phyloP scores from a whole-genome alignment of 1,139 yeast species.

The Pichia sp. region DNA sequence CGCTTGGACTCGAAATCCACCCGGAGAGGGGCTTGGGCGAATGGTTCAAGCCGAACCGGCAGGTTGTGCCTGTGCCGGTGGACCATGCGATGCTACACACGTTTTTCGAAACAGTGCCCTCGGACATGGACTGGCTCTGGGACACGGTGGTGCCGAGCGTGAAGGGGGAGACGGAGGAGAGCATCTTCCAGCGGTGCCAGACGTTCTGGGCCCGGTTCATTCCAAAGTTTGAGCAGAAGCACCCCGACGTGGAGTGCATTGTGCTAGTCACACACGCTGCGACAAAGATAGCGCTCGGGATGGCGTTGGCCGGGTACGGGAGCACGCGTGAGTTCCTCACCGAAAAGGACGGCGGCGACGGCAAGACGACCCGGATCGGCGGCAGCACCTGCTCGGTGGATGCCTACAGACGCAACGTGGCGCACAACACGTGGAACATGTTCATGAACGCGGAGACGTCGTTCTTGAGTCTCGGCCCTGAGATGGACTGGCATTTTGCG shows the following conservation, averaged over 20 bases:
- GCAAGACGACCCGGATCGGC: conserved; percentile 43
- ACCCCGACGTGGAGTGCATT: conserved; percentile 43
- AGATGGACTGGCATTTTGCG: conserved; percentile 58
- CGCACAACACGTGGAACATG: conserved; percentile 38
- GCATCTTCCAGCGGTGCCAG: conserved; percentile 43
- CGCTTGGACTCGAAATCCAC: conserved; percentile 39
- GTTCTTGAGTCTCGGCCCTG: conserved; percentile 49
- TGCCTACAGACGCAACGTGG: conserved; percentile 30
- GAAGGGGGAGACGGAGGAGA: conserved; percentile 47
- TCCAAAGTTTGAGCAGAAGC: conserved; percentile 41
- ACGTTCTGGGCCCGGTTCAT: conserved; percentile 46
- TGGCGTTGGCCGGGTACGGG: conserved; percentile 42
- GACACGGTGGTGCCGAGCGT: conserved; percentile 45
- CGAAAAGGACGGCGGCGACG: conserved; percentile 39
- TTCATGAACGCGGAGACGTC: conserved; percentile 48
- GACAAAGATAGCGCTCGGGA: conserved; percentile 55
- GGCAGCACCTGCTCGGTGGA: conserved; percentile 60
- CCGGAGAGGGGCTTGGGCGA: conserved; percentile 59
- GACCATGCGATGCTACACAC: conserved; percentile 36
- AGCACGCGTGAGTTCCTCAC: conserved; percentile 39
- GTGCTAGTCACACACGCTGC: conserved; percentile 58
- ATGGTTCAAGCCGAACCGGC: conserved; percentile 50
- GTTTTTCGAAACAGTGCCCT: conserved; percentile 42
- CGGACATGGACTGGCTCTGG: conserved; percentile 41
- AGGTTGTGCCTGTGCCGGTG: conserved; percentile 49